phyloP scores from a whole-genome alignment of 495 filamentous ascomycete species.

The Penicillium nucicola region DNA sequence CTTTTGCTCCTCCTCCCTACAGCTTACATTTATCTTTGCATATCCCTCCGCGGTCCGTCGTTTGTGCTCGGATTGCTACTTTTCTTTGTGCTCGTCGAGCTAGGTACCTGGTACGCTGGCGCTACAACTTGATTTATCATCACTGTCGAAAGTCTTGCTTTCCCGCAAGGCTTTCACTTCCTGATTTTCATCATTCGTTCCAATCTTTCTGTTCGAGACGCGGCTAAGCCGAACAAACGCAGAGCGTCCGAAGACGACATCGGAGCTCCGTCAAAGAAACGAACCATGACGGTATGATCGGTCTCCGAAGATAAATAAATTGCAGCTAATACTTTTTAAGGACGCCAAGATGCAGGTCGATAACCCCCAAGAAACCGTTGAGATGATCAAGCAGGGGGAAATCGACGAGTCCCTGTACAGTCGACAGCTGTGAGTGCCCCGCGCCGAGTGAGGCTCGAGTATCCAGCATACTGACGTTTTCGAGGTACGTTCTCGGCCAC shows the following conservation, averaged over 20 bases:
- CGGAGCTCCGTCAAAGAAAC: slow-evolving; percentile 67
- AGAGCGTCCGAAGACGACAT: slow-evolving; percentile 75
- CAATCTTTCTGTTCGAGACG: slow-evolving; percentile 51
- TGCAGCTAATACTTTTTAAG: slow-evolving; percentile 23
- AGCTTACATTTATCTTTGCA: slow-evolving; percentile 10
- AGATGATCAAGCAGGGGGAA: slow-evolving; percentile 61
- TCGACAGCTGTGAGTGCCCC: slow-evolving; percentile 70
- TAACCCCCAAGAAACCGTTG: slow-evolving; percentile 51
- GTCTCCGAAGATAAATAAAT: neutral
- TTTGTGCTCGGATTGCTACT: slow-evolving; percentile 11
- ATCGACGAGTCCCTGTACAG: slow-evolving; percentile 99
- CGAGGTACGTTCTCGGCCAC: slow-evolving; percentile 87
- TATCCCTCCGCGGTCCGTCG: slow-evolving; percentile 11
- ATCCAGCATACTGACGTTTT: slow-evolving; percentile 5
- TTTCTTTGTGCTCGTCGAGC: slow-evolving; percentile 16
- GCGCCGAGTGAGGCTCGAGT: neutral
- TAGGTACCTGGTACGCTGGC: slow-evolving; percentile 36
- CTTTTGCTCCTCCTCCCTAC: slow-evolving; percentile 7
- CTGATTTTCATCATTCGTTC: slow-evolving; percentile 52
- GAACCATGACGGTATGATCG: slow-evolving; percentile 75
- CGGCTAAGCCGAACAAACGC: slow-evolving; percentile 76
- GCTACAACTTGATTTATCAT: slow-evolving; percentile 26
- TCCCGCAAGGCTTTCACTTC: slow-evolving; percentile 47
- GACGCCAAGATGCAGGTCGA: slow-evolving; percentile 85
- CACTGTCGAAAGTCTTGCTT: slow-evolving; percentile 51